Evolutionary conservation across 495 filamentous ascomycete genomes (phyloP), one percentile per base, ranked within the genome.

Genomic region (Trichoderma orchidacearum): DNA sequence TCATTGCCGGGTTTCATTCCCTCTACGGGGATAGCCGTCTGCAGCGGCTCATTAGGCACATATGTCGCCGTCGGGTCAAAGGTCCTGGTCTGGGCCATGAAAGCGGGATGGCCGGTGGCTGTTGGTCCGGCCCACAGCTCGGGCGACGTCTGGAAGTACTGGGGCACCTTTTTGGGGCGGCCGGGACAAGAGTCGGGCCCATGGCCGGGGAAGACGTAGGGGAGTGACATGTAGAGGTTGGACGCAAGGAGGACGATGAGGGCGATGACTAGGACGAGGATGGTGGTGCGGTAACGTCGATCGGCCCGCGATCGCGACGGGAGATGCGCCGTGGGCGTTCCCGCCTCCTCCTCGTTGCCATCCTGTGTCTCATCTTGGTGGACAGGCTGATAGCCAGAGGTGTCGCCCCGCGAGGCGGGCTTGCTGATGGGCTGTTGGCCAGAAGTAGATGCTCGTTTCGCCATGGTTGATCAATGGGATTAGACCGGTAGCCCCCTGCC

Each of bases 81-180:
- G 3, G 75, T 75, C 57, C 80, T 78, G 21, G 70, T 82, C 65
- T 80, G 71, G 3, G 80, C 82, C 9, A 84, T 63, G 61, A 81
- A 82, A 0, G 80, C 73, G 2, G 76, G 68, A 32, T 62, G 63
- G 5, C 82, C 80, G 3, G 82, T 83, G n/a, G 74, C 71, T 0
- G 79, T 84, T 13, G 78, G 76, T 9, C 81, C 81, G 64, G 68
- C 63, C 63, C 65, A 66, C 21, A 64, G 53, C 59, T 73, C 71
- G 0, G 71, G 69, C 4, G 61, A 69, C 1, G 78, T 82, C 56
- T 80, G 73, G 61, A 82, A 84, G 57, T 80, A 79, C 58, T 82
- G 71, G 2, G 79, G 78, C 3, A 78, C 70, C 9, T 64, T 53
- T 27, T 56, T 29, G 6, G 60, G 36, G 15, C 12, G 28, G 52